Conservation (phyloP, 805 yeast genomes). For the Myxozyma vanderwaltii region DNA sequence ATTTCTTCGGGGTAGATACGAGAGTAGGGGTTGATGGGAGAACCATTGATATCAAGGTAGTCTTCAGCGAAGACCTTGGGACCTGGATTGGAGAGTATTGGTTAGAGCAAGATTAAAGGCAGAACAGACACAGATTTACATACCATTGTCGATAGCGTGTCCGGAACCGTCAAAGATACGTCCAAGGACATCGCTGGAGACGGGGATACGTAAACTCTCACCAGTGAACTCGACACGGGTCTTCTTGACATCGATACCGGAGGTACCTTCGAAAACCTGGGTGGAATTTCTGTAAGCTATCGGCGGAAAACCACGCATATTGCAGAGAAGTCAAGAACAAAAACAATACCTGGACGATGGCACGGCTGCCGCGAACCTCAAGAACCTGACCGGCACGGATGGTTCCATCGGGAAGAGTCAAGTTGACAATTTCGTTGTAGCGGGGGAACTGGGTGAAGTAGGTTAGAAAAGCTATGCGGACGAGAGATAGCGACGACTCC, state of each 20-base stretch:
- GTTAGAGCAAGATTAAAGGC: background rate
- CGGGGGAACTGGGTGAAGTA: constrained; percentile 71
- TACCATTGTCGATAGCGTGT: constrained; percentile 84
- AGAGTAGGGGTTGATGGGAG: constrained; percentile 97
- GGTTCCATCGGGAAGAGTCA: constrained; percentile 95
- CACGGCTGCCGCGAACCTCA: constrained; percentile 96
- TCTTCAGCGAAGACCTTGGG: constrained; percentile 99
- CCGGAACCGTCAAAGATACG: constrained; percentile 99
- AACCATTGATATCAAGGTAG: constrained; percentile 96
- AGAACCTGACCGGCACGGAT: constrained; percentile 96
- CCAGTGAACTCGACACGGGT: constrained; percentile 98
- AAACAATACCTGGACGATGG: constrained; percentile 72
- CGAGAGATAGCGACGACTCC: too few species aligned
- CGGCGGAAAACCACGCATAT: background rate
- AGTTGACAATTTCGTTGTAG: constrained; percentile 93
- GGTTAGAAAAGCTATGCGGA: too few species aligned
- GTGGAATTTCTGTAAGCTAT: background rate
- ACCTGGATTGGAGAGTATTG: constrained; percentile 50
- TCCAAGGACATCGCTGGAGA: constrained; percentile 95
- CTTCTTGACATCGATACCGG: constrained; percentile 97
- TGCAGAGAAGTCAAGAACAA: background rate
- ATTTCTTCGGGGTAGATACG: constrained; percentile 99
- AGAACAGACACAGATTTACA: background rate
- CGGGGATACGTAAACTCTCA: constrained; percentile 87
- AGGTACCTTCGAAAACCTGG: constrained; percentile 92